These are phyloP conservation scores for Cryphonectria radicalis DNA, from an alignment of 2,329 filamentous ascomycete species.

Conservation along the genomic window DNA sequence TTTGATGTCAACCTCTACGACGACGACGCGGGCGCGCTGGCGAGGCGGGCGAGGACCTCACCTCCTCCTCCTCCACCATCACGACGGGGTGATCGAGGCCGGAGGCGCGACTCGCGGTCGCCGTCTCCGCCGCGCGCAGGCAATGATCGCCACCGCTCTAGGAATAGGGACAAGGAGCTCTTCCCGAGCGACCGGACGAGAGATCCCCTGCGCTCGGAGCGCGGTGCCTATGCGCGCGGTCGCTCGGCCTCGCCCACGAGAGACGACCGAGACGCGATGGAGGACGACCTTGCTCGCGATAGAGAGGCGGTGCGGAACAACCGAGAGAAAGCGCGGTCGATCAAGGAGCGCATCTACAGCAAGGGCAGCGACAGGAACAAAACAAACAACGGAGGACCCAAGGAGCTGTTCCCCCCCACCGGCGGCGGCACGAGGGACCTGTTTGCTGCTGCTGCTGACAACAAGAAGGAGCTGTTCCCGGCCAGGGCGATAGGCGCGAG, in stretches of 20 bases:
- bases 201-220: constrained; percentile 32
- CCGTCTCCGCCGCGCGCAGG: constrained; percentile 29
- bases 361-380: constrained; percentile 42
- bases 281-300: constrained; percentile 38
- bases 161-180: constrained; percentile 60
- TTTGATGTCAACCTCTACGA: constrained; percentile 83
- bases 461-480: constrained; percentile 62
- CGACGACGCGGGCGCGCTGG: constrained; percentile 57
- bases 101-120: constrained; percentile 24
- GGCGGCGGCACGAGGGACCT: constrained; percentile 58
- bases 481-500: constrained; percentile 38
- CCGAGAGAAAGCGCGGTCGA: constrained; percentile 49
- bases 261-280: constrained; percentile 44
- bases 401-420: constrained; percentile 59
- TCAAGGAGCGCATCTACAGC: constrained; percentile 46
- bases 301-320: constrained; percentile 42
- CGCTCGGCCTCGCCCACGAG: constrained; percentile 58
- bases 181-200: constrained; percentile 52
- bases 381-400: constrained; percentile 34
- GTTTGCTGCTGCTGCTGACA: constrained; percentile 55
- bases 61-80: background rate
- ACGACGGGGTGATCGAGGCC: constrained; percentile 8
- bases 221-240: constrained; percentile 43
- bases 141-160: constrained; percentile 37
- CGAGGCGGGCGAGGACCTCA: constrained; percentile 34